Evolutionary conservation across 2,329 filamentous ascomycete genomes (phyloP), one percentile per base, ranked within the genome.

Genomic region (Curvularia hawaiiensis): DNA sequence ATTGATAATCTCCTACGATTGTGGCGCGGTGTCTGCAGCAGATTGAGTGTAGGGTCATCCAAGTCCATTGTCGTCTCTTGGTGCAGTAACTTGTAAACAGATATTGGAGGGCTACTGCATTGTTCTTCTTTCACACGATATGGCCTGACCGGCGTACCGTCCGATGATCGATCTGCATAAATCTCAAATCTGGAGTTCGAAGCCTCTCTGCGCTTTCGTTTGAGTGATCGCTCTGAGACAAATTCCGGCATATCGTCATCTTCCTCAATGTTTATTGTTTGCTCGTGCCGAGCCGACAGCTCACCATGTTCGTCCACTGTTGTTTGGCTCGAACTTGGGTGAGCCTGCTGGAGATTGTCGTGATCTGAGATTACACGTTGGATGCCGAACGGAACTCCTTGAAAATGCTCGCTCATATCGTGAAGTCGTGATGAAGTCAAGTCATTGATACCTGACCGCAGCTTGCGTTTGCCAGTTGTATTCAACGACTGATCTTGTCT

Each of bases 21-120:
- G n/a, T 62, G 60, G 10, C 59, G 63, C 11, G 78, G 76, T 6
- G 77, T 79, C 12, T 62, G 54, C 14, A 72, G 61, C 12, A 74
- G 59, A 26, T 60, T 61, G 14, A 66, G 63, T 2, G 66, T 66
- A 7, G 77, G 56, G 16, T 74, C 73, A 58, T 82, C 80, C 3
- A 82, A 71, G 63, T 82, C 80, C 31, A 81, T 75, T 2, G 77
- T 75, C 2, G 77, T 79, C 54, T 79, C 75, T 8, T 67, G 75
- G 10, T 74, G 73, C 4, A 70, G 47, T 3, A 71, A 60, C 10
- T 60, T 66, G 46, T 64, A 43, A 22, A 51, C 33, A 33, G 44
- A 45, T 33, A 55, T 26, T 3, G 62, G 60, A 9, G 70, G 67
- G 56, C 77, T 79, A 48, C 75, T 77, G 48, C 52, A 59, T 9